Percentiles rank a stretch among this genome's conserved stretches.
These are phyloP conservation scores for slime mould (Dictyostelium discoideum) DNA, from an alignment of 78 protist species.

Conservation along the genomic window DNA sequence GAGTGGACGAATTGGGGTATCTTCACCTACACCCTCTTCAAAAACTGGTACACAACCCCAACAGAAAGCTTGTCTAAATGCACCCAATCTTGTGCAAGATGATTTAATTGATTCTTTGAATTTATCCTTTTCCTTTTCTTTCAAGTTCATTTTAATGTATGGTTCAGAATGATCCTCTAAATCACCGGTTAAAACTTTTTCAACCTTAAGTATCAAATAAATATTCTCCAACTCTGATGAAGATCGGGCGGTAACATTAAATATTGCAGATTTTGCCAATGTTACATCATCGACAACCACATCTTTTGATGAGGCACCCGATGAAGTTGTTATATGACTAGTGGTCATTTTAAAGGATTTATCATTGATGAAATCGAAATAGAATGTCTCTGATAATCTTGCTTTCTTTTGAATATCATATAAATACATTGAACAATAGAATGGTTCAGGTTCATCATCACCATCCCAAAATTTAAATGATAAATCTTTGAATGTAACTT, in stretches of 20 bases:
- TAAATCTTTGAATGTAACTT: conserved; percentile 48
- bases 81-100: conserved; percentile 37
- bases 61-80: conserved; percentile 61
- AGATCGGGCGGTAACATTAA: conserved; percentile 22
- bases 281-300: not conserved
- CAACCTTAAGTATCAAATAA: conserved; percentile 43
- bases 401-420: conserved; percentile 46
- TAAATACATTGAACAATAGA: conserved; percentile 44
- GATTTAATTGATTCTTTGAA: conserved; percentile 44
- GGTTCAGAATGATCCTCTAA: conserved; percentile 70
- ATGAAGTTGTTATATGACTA: not conserved
- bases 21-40: conserved; percentile 61
- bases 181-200: conserved; percentile 70
- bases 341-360: conserved; percentile 30
- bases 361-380: conserved; percentile 63
- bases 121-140: conserved; percentile 68
- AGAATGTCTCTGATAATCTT: conserved; percentile 46
- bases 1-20: conserved; percentile 54
- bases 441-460: conserved; percentile 71
- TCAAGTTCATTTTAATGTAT: conserved; percentile 37
- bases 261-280: conserved; percentile 22
- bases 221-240: conserved; percentile 37
- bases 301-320: not conserved
- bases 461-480: conserved; percentile 64
- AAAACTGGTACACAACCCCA: conserved; percentile 77